phyloP scores from a whole-genome alignment of 2,329 filamentous ascomycete species.

The Albifimbria verrucaria region DNA sequence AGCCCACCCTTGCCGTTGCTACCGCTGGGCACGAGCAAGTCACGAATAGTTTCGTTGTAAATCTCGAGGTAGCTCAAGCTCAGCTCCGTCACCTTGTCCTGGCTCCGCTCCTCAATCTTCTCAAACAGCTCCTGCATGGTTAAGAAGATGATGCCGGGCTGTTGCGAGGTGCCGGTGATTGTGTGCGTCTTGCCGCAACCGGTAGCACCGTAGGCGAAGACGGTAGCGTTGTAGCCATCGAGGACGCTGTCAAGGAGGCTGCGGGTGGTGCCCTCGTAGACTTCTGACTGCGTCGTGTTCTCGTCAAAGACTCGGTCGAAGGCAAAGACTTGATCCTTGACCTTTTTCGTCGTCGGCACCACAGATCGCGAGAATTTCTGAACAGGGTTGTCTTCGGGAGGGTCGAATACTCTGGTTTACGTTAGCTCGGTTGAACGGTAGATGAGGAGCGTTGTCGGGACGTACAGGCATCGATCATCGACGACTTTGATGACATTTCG shows the following conservation, averaged over 20 bases:
- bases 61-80: conserved; percentile 96
- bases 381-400: conserved; percentile 89
- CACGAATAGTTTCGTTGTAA: conserved; percentile 98
- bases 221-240: conserved; percentile 97
- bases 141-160: conserved; percentile 96
- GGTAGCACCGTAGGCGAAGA: conserved; percentile 96
- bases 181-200: conserved; percentile 99
- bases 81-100: conserved; percentile 85
- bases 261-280: conserved; percentile 91
- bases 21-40: conserved; percentile 81
- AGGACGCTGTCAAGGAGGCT: conserved; percentile 89
- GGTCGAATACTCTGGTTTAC: conserved; percentile 81
- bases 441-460: no score
- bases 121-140: conserved; percentile 99
- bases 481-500: conserved; percentile 92
- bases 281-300: conserved; percentile 84
- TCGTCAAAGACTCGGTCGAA: conserved; percentile 98
- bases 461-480: conserved; percentile 92
- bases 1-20: conserved; percentile 67
- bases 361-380: conserved; percentile 83
- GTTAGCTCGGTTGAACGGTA: no score
- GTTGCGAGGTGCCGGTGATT: conserved; percentile 85
- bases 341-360: conserved; percentile 79
- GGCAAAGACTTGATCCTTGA: conserved; percentile 96
- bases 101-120: conserved; percentile 80